Percentiles rank a stretch among this genome's conserved stretches.
phyloP scores from a whole-genome alignment of 2,329 filamentous ascomycete genomes.

The Hypoxylon sp. region DNA sequence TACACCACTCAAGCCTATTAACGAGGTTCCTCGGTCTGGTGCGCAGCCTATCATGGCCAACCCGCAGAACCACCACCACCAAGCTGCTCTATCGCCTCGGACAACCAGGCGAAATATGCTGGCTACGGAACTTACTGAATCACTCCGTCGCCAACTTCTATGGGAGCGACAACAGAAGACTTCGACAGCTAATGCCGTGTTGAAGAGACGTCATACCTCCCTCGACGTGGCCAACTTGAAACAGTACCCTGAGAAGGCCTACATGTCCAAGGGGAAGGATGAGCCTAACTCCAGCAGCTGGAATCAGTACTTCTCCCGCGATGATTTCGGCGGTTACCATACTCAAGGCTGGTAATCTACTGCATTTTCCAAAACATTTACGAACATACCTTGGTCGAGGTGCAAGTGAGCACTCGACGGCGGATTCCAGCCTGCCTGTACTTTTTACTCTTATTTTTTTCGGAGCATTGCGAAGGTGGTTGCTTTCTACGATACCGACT shows the following conservation, averaged over 20 bases:
- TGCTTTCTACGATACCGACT: conserved; percentile 52
- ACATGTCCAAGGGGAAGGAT: conserved; percentile 70
- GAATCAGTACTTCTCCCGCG: conserved; percentile 88
- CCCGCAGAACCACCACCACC: conserved; percentile 70
- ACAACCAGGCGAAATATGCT: conserved; percentile 97
- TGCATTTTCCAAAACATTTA: conserved; percentile 17
- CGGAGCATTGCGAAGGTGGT: conserved; percentile 51
- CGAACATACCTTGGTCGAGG: conserved; percentile 31
- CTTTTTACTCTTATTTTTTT: conserved; percentile 46
- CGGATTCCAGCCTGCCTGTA: conserved; percentile 48
- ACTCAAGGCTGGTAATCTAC: conserved; percentile 80
- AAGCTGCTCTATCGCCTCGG: conserved; percentile 85
- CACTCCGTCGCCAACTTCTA: conserved; percentile 88
- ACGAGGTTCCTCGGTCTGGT: conserved; percentile 73
- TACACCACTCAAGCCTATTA: conserved; percentile 65
- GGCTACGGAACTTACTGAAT: conserved; percentile 92
- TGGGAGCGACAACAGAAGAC: conserved; percentile 98
- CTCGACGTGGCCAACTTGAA: conserved; percentile 91
- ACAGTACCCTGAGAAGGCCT: conserved; percentile 78
- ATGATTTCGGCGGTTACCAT: conserved; percentile 83
- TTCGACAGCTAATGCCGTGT: conserved; percentile 85
- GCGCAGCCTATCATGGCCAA: conserved; percentile 84
- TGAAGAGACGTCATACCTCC: conserved; percentile 91
- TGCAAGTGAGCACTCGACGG: conserved; percentile 37
- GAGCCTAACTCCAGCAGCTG: conserved; percentile 76